Evolutionary conservation across 2,329 filamentous ascomycete genomes (phyloP).

Genomic region (Xylariaceae sp.): DNA sequence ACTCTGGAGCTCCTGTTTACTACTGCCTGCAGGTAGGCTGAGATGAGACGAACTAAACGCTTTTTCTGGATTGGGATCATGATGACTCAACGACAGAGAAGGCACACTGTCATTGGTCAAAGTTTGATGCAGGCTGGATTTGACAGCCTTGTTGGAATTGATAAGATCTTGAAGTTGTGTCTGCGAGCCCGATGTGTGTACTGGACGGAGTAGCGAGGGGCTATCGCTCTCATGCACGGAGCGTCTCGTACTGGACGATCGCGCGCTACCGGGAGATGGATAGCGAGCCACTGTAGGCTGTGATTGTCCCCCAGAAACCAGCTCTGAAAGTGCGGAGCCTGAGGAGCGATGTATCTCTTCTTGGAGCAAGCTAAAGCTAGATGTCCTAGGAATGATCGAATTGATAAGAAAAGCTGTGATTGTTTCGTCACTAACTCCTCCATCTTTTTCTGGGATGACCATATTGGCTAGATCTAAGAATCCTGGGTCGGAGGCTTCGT

Average conservation of each 20-base stretch:
- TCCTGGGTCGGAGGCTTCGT: slow-evolving; percentile 17
- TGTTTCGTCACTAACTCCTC: slow-evolving; percentile 30
- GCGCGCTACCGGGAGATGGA: slow-evolving; percentile 49
- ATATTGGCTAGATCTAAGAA: slow-evolving; percentile 20
- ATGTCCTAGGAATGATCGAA: slow-evolving; percentile 25
- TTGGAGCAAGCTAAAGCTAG: slow-evolving; percentile 24
- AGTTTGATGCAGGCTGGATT: slow-evolving; percentile 52
- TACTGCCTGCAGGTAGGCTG: slow-evolving; percentile 23
- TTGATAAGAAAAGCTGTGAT: slow-evolving; percentile 40
- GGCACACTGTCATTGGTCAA: slow-evolving; percentile 55
- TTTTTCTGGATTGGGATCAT: slow-evolving; percentile 43
- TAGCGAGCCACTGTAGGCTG: slow-evolving; percentile 38
- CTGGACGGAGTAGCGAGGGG: slow-evolving; percentile 55
- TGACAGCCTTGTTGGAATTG: slow-evolving; percentile 55
- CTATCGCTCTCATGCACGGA: slow-evolving; percentile 50
- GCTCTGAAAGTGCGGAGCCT: slow-evolving; percentile 47
- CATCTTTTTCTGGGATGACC: slow-evolving; percentile 24
- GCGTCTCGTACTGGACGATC: slow-evolving; percentile 41
- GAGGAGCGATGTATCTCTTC: slow-evolving; percentile 51
- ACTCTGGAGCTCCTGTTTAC: slow-evolving; percentile 24
- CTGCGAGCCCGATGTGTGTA: slow-evolving; percentile 46
- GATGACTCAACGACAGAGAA: slow-evolving; percentile 49
- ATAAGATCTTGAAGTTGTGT: slow-evolving; percentile 59
- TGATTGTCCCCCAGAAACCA: slow-evolving; percentile 36
- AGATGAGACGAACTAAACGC: slow-evolving; percentile 28